Evolutionary conservation across 306 rosid species (phyloP), one percentile per base, ranked within the genome.

Genomic region (Purshia tridentata): DNA sequence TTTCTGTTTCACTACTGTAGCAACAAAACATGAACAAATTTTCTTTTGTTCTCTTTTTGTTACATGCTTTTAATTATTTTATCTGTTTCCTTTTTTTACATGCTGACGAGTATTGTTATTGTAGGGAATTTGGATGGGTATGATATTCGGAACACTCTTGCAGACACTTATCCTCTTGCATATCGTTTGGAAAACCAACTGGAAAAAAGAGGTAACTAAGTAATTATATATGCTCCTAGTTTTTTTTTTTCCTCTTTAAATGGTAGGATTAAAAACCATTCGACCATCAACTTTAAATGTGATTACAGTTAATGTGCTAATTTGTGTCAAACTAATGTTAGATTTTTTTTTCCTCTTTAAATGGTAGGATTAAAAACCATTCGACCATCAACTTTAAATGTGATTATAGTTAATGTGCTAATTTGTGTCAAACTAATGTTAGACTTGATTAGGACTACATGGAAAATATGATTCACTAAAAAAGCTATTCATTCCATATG

Each of bases 41-140:
- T n/a, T 29, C 35, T 29, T 29, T 29, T 29, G 35, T 29, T 29
- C 35, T 29, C 35, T 29, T 29, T 29, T 29, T 29, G 35, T 29
- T 29, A 3, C 35, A 29, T 1, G 65, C 45, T 59, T 14, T 13
- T 6, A 23, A 39, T 13, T 0, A 29, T 35, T 59, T 35, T 59
- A 9, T 56, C 2, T 23, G 29, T 29, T 29, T 29, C 35, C 2
- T 29, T 29, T 56, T 22, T 22, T 15, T 10, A 11, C 19, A 55
- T 44, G 60, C 9, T 66, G 23, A 66, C 50, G 15, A 49, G 72
- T 63, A 6, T 0, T 81, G 20, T 11, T 68, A 5, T 78, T 86
- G 75, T 61, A 94, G 99, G 99, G 97, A 49, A 86, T 94, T 76
- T 94, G 99, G 99, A 42, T 82, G 65, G 99, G 99, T 67, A 94